These are phyloP conservation scores for Abrus precatorius DNA, from an alignment of 306 rosid species.

Conservation along the genomic window DNA sequence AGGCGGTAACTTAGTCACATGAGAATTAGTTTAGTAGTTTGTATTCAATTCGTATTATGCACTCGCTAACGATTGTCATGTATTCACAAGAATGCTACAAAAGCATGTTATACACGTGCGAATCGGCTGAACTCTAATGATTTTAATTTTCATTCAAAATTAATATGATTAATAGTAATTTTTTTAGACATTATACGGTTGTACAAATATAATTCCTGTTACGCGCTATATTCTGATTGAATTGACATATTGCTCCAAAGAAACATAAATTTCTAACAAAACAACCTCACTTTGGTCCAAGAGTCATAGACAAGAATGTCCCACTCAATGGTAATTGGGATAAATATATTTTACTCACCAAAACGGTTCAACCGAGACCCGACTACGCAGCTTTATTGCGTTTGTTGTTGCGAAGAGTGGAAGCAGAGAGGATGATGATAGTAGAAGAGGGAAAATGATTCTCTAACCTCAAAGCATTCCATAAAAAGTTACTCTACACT, in stretches of 20 bases:
- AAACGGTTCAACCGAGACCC: not conserved
- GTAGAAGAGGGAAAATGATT: not conserved
- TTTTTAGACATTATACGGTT: not conserved
- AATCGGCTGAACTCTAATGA: not conserved
- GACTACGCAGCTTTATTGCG: constrained; percentile 1
- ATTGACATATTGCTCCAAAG: not conserved
- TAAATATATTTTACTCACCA: not conserved
- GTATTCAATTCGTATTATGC: not conserved
- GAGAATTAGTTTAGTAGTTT: too few relatives aligned
- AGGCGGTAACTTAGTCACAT: not conserved
- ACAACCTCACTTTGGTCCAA: not conserved
- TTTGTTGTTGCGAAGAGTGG: not conserved
- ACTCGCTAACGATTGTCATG: not conserved
- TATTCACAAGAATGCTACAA: not conserved
- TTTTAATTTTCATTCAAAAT: not conserved
- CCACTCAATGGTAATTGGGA: not conserved
- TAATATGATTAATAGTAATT: not conserved
- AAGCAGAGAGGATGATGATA: constrained; percentile 23
- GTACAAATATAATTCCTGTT: not conserved
- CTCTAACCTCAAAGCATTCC: not conserved
- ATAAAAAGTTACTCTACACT: constrained; percentile 30
- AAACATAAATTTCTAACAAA: not conserved
- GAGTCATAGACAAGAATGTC: not conserved
- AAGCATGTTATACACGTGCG: too few relatives aligned
- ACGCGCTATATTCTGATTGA: not conserved